Evolutionary conservation across 2,329 filamentous ascomycete genomes (phyloP).

Genomic region (Camptophora hylomeconis): DNA sequence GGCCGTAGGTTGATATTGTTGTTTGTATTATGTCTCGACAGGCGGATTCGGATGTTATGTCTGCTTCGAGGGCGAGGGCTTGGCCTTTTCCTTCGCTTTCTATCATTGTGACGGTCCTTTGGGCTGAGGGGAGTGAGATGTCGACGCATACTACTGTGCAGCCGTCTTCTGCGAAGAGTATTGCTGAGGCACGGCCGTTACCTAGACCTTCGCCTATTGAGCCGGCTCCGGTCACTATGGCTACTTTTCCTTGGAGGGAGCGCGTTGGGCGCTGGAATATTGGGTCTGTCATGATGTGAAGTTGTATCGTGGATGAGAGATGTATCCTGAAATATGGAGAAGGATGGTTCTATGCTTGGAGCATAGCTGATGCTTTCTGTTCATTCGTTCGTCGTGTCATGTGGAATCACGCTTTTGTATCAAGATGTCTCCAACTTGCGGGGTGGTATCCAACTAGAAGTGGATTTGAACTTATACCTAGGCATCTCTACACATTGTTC

Average conservation of each 20-base stretch:
- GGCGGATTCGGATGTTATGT: slow-evolving; percentile 42
- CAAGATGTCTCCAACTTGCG: too few species aligned
- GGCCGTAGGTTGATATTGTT: slow-evolving; percentile 38
- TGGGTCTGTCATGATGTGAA: too few species aligned
- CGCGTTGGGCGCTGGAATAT: slow-evolving; percentile 15
- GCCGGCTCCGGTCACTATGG: slow-evolving; percentile 49
- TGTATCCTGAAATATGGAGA: too few species aligned
- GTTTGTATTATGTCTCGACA: slow-evolving; percentile 32
- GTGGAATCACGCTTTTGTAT: too few species aligned
- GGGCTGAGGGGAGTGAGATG: slow-evolving; percentile 35
- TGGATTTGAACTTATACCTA: too few species aligned
- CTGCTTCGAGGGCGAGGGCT: slow-evolving; percentile 33
- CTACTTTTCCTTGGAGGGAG: slow-evolving; percentile 17
- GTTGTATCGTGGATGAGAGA: too few species aligned
- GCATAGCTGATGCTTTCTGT: too few species aligned
- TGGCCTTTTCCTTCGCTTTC: slow-evolving; percentile 25
- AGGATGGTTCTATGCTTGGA: too few species aligned
- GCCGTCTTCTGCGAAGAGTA: slow-evolving; percentile 47
- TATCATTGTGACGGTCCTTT: slow-evolving; percentile 43
- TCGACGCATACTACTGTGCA: slow-evolving; percentile 48
- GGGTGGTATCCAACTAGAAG: too few species aligned
- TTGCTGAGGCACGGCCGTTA: slow-evolving; percentile 45
- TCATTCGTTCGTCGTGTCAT: too few species aligned
- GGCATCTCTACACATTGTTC: too few species aligned
- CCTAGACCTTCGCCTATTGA: slow-evolving; percentile 44